phyloP scores from a whole-genome alignment of 1,284 basidiomycete genomes.

The Cryptococcus sp. region DNA sequence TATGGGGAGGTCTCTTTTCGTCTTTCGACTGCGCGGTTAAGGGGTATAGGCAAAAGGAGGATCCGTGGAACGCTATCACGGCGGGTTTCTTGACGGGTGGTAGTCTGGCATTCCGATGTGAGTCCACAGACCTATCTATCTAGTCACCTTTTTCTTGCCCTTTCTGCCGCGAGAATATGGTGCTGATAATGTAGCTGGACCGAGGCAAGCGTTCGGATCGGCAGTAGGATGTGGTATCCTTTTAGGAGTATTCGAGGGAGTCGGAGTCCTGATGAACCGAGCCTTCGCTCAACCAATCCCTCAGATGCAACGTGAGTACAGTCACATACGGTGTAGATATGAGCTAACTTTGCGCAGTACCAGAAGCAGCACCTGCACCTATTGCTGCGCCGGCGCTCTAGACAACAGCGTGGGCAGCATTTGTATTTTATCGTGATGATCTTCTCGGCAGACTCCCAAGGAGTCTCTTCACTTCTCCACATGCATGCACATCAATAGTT shows the following conservation, averaged over 20 bases:
- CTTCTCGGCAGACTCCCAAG: neutral
- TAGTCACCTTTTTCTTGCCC: neutral
- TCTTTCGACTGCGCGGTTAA: constrained; percentile 98
- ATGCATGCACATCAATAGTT: neutral
- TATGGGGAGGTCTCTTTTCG: constrained; percentile 97
- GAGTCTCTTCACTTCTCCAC: neutral
- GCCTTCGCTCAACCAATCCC: constrained; percentile 46
- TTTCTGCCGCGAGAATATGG: neutral
- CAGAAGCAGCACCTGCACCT: constrained; percentile 1
- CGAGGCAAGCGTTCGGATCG: constrained; percentile 78
- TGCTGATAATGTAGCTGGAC: constrained; percentile 61
- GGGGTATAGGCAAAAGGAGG: constrained; percentile 95
- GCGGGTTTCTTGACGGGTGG: constrained; percentile 98
- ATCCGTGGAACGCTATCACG: constrained; percentile 98
- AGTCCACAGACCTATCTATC: constrained; percentile 51
- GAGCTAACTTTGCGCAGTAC: neutral
- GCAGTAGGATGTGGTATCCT: constrained; percentile 95
- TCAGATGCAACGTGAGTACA: constrained; percentile 39
- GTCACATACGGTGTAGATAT: neutral
- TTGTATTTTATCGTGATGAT: too few species aligned
- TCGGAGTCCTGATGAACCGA: constrained; percentile 46
- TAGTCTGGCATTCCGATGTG: constrained; percentile 87
- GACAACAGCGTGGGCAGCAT: too few species aligned
- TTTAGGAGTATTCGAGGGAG: constrained; percentile 86
- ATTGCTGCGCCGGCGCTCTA: constrained; percentile 2